Conservation (phyloP, 1,139 yeast genomes). For the Hemisphaericaspora subhashii region DNA sequence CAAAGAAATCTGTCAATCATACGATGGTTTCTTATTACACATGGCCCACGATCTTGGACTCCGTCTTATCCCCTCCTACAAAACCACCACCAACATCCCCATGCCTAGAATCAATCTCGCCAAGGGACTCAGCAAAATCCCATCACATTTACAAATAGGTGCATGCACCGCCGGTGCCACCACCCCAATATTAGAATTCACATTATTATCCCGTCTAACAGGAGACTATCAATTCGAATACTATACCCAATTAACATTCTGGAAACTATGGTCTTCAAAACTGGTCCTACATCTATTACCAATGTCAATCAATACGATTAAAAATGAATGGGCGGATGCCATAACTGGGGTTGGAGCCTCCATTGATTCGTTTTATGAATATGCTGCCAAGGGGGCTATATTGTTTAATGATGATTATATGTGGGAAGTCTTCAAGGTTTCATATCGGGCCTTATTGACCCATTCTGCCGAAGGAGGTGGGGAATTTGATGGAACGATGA, state of each 20-base stretch:
- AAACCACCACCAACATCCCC: constrained; percentile 62
- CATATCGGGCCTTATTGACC: constrained; percentile 57
- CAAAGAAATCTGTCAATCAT: constrained; percentile 29
- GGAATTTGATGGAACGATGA: constrained; percentile 49
- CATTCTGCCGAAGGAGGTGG: constrained; percentile 42
- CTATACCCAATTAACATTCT: constrained; percentile 61
- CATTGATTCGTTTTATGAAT: constrained; percentile 90
- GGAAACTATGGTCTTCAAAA: constrained; percentile 69
- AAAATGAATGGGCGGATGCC: constrained; percentile 57
- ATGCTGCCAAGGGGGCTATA: constrained; percentile 75
- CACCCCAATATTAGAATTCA: constrained; percentile 77
- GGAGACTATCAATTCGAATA: constrained; percentile 71
- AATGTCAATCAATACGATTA: constrained; percentile 68
- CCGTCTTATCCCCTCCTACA: constrained; percentile 65
- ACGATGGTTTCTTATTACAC: constrained; percentile 67
- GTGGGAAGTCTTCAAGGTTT: constrained; percentile 56
- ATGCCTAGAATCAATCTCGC: constrained; percentile 69
- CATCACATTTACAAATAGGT: constrained; percentile 48
- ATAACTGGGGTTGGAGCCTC: constrained; percentile 89
- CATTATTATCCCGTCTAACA: constrained; percentile 69
- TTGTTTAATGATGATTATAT: constrained; percentile 67
- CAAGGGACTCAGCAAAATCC: constrained; percentile 48
- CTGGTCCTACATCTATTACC: constrained; percentile 68
- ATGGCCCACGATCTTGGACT: constrained; percentile 75
- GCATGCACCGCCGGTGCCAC: constrained; percentile 90